Evolutionary conservation across 805 yeast genomes (phyloP).

Genomic region (Tetrapisispora iriomotensis): DNA sequence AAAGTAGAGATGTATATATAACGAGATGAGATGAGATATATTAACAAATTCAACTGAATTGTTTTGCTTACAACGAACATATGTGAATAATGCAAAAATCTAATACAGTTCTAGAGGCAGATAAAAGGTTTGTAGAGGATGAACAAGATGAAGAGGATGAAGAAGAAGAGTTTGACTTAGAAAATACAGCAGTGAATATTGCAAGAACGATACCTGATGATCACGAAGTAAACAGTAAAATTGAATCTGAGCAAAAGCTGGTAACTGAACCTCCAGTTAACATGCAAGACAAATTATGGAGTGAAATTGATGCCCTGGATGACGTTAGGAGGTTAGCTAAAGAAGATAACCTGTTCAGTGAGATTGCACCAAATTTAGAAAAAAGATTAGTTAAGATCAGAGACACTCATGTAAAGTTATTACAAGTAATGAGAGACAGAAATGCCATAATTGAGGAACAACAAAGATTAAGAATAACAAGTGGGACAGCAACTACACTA

Average conservation of each 20-base stretch:
- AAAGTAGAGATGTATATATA: too few relatives aligned
- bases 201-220: slow-evolving; percentile 3
- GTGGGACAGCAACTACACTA: neutral
- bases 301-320: slow-evolving; percentile 76
- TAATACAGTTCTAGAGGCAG: too few relatives aligned
- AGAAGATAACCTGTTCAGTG: slow-evolving; percentile 34
- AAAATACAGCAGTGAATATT: neutral
- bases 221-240: neutral
- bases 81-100: too few relatives aligned
- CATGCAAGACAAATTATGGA: slow-evolving; percentile 44
- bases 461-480: slow-evolving; percentile 4
- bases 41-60: too few relatives aligned
- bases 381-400: slow-evolving; percentile 40
- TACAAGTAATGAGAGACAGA: slow-evolving; percentile 27
- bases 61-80: too few relatives aligned
- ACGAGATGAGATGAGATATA: too few relatives aligned
- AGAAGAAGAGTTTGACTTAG: neutral
- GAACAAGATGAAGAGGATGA: neutral
- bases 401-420: slow-evolving; percentile 42
- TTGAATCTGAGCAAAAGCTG: slow-evolving; percentile 35
- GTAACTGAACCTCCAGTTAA: slow-evolving; percentile 16
- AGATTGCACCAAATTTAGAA: slow-evolving; percentile 35
- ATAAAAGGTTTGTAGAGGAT: too few relatives aligned
- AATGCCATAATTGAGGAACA: slow-evolving; percentile 13
- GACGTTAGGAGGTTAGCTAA: slow-evolving; percentile 58